A percentile compares a stretch with the other conserved stretches of the same genome.
phyloP scores from a whole-genome alignment of 495 filamentous ascomycete genomes.

The Achaetomiella virescens region DNA sequence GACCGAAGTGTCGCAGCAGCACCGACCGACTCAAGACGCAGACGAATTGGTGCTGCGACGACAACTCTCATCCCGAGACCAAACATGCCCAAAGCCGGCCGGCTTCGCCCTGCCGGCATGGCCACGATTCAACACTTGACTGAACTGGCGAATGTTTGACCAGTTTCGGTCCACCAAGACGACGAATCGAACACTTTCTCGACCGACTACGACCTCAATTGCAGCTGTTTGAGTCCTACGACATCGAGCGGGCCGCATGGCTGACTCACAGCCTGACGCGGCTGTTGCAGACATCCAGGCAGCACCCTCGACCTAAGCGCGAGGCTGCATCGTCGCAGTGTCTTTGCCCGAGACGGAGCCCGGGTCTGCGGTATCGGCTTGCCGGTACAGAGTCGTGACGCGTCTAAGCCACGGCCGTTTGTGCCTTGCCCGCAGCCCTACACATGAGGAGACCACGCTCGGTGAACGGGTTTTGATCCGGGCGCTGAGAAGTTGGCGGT shows the following conservation, averaged over 20 bases:
- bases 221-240: neutral
- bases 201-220: neutral
- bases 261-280: slow-evolving; percentile 5
- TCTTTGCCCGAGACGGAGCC: neutral
- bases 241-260: neutral
- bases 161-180: neutral
- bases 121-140: neutral
- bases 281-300: neutral
- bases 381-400: neutral
- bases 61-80: no score
- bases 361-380: neutral
- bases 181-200: neutral
- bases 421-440: slow-evolving; percentile 1
- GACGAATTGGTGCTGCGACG: no score
- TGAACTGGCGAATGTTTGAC: neutral
- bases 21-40: no score
- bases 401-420: slow-evolving; percentile 1
- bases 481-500: neutral
- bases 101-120: no score
- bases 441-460: neutral
- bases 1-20: no score
- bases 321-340: neutral
- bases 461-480: neutral
- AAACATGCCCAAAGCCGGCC: no score
- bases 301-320: neutral